These are phyloP conservation scores for Solanum corneliomulleri DNA, from an alignment of 257 asterid species.

Conservation along the genomic window DNA sequence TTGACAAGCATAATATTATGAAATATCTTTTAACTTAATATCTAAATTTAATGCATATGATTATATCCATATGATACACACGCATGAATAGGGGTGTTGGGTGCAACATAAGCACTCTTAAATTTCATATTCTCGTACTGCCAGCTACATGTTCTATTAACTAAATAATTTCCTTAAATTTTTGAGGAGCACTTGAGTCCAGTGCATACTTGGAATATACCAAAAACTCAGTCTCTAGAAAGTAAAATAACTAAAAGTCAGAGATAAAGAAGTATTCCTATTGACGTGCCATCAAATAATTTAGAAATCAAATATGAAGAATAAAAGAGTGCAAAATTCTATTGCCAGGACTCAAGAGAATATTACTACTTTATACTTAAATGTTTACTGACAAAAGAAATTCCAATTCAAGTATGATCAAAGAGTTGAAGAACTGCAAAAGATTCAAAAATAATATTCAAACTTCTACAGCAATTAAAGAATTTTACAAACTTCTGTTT, in stretches of 20 bases:
- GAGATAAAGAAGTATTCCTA: background rate
- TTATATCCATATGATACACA: background rate
- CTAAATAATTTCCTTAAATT: background rate
- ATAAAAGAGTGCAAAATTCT: background rate
- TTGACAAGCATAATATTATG: background rate
- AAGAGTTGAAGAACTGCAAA: background rate
- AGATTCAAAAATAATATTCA: background rate
- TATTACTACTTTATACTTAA: background rate
- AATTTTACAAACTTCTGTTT: background rate
- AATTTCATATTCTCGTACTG: background rate
- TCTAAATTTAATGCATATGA: background rate
- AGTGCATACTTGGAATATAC: background rate
- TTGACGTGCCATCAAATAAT: background rate
- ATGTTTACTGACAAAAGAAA: background rate
- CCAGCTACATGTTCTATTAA: background rate
- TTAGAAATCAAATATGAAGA: background rate
- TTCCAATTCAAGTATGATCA: background rate
- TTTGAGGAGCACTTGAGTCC: background rate
- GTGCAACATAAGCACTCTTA: background rate
- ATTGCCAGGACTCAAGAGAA: background rate
- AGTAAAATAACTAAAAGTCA: background rate
- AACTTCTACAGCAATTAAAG: background rate
- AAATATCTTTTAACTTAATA: background rate
- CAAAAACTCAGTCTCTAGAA: background rate
- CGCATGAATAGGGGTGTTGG: background rate